Conservation (phyloP, 2,329 filamentous ascomycete species). For the Penicillium sp. region DNA sequence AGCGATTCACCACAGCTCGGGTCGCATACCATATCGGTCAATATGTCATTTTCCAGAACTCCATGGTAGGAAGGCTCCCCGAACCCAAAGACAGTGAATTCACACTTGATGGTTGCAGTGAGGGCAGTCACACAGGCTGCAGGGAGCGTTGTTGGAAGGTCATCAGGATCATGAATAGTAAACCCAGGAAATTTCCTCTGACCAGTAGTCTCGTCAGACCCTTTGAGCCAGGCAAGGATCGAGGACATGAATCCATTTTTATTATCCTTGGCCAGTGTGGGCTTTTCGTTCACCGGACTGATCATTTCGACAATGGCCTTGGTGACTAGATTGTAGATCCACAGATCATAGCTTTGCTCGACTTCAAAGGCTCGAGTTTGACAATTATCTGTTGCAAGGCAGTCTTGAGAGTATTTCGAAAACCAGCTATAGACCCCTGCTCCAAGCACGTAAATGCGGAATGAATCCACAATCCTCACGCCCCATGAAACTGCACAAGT, state of each 20-base stretch:
- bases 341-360: slow-evolving; percentile 13
- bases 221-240: background rate
- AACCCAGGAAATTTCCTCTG: background rate
- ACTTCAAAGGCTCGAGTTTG: slow-evolving; percentile 34
- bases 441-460: background rate
- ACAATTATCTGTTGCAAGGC: slow-evolving; percentile 48
- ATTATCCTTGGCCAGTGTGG: slow-evolving; percentile 8
- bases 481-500: background rate
- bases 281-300: slow-evolving; percentile 10
- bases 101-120: too few species aligned
- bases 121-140: too few species aligned
- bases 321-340: slow-evolving; percentile 21
- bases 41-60: background rate
- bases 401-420: slow-evolving; percentile 56
- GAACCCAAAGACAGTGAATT: too few species aligned
- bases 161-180: background rate
- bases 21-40: background rate
- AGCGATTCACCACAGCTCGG: background rate
- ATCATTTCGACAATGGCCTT: slow-evolving; percentile 20
- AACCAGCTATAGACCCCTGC: slow-evolving; percentile 63
- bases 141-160: too few species aligned
- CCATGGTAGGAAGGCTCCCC: too few species aligned
- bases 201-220: background rate
- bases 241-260: slow-evolving; percentile 9
- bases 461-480: background rate